Percentiles rank a stretch among this genome's conserved stretches.
Evolutionary conservation across 164 flowering plant genomes (phyloP).

Genomic region (Kalanchoe fedtschenkoi): DNA sequence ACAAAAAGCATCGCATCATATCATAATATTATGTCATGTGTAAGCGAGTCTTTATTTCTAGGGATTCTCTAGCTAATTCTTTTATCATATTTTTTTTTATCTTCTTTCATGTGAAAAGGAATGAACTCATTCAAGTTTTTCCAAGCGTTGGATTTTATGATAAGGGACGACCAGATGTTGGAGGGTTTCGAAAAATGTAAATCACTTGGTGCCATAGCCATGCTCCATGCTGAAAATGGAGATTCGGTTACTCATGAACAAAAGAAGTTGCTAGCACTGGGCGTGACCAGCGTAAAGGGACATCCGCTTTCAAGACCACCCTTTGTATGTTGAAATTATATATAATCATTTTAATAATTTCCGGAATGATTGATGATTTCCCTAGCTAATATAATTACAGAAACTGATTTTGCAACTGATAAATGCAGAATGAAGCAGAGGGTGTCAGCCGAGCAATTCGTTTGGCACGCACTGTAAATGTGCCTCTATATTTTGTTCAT

Average conservation of each 20-base stretch:
- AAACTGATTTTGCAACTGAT: too few species aligned
- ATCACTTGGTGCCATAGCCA: constrained; percentile 90
- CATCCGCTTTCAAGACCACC: constrained; percentile 96
- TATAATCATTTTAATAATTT: too few species aligned
- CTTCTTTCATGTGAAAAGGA: background rate
- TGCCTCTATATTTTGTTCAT: too few species aligned
- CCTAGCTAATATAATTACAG: too few species aligned
- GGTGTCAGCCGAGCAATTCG: too few species aligned
- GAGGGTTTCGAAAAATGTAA: constrained; percentile 84
- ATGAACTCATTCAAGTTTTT: constrained; percentile 1
- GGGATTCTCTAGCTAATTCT: too few species aligned
- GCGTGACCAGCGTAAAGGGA: constrained; percentile 93
- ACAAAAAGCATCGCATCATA: too few species aligned
- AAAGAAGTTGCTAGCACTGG: constrained; percentile 76
- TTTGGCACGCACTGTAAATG: too few species aligned
- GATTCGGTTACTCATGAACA: constrained; percentile 92
- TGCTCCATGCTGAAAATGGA: constrained; percentile 99
- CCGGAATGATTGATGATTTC: too few species aligned
- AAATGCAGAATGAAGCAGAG: too few species aligned
- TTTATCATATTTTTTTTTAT: background rate
- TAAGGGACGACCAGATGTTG: constrained; percentile 67
- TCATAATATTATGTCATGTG: too few species aligned
- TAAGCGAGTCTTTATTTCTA: too few species aligned
- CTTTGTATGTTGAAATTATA: constrained; percentile 41
- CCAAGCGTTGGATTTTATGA: constrained; percentile 31